Conservation (phyloP, 768 basidiomycete genomes). For the Leucosporidium yakuticum region DNA sequence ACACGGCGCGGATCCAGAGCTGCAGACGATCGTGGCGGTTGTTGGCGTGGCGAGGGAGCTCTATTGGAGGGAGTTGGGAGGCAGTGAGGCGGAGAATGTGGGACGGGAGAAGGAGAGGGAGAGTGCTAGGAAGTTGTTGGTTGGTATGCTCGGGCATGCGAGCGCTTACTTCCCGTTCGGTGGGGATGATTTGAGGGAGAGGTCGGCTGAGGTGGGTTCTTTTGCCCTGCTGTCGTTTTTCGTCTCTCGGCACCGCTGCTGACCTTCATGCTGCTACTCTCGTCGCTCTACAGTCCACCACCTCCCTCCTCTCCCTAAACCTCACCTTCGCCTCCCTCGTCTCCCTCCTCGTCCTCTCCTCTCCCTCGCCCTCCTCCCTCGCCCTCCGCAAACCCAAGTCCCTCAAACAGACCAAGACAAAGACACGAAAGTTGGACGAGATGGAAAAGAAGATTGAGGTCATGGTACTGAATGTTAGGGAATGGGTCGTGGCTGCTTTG, state of each 20-base stretch:
- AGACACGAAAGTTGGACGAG: background rate
- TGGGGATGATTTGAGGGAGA: constrained; percentile 41
- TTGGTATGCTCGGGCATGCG: constrained; percentile 62
- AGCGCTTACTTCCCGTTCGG: constrained; percentile 77
- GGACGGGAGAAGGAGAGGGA: constrained; percentile 25
- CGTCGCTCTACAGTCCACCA: constrained; percentile 40
- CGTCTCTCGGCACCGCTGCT: too few relatives aligned
- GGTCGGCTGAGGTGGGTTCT: constrained; percentile 13
- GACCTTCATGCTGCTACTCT: too few relatives aligned
- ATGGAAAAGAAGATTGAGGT: background rate
- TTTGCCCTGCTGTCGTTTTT: too few relatives aligned
- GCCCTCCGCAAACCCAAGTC: background rate
- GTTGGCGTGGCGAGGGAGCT: constrained; percentile 56
- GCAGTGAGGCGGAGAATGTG: background rate
- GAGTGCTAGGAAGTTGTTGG: constrained; percentile 11
- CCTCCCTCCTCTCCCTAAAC: constrained; percentile 59
- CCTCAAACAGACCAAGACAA: background rate
- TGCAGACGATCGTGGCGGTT: constrained; percentile 50
- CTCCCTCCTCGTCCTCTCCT: constrained; percentile 47
- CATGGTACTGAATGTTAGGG: constrained; percentile 23
- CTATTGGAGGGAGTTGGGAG: constrained; percentile 53
- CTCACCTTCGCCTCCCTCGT: constrained; percentile 70
- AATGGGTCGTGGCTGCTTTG: constrained; percentile 30
- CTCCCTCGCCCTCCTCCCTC: background rate
- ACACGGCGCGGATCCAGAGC: constrained; percentile 1